Conservation (phyloP, 129 eudicot species). For the Centella asiatica region DNA sequence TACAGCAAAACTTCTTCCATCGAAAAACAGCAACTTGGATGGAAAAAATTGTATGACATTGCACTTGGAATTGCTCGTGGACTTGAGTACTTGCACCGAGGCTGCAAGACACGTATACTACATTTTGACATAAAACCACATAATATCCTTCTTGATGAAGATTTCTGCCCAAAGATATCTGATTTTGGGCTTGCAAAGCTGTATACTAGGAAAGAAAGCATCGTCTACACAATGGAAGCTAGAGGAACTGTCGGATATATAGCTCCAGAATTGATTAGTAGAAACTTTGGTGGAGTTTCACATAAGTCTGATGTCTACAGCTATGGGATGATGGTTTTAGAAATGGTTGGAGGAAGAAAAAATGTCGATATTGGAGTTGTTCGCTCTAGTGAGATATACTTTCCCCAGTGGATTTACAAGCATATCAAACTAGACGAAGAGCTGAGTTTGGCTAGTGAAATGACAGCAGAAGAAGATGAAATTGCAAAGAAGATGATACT, state of each 20-base stretch:
- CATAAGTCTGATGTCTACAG: no score
- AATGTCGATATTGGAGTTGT: no score
- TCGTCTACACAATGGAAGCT: conserved; percentile 25
- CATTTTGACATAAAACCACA: conserved; percentile 37
- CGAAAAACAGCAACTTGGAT: conserved; percentile 2
- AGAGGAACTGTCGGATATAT: no score
- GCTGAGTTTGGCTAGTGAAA: background rate
- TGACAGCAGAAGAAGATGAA: conserved; percentile 12
- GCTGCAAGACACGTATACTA: conserved; percentile 30
- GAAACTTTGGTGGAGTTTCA: conserved; percentile 31
- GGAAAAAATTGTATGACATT: conserved; percentile 18
- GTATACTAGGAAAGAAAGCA: conserved; percentile 28
- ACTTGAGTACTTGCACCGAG: conserved; percentile 32
- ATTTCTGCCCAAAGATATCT: no score
- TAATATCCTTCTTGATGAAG: no score
- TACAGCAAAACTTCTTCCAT: background rate
- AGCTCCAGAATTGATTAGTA: conserved; percentile 24
- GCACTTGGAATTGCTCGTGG: no score
- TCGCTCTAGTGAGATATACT: no score
- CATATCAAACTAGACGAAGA: no score
- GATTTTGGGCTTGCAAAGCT: no score
- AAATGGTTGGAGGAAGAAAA: conserved; percentile 31
- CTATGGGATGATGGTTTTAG: conserved; percentile 41
- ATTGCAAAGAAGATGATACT: no score
- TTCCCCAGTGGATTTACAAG: conserved; percentile 21